These are phyloP conservation scores for Diphasiastrum complanatum DNA, from an alignment of 83 land plant genomes.

Conservation along the genomic window DNA sequence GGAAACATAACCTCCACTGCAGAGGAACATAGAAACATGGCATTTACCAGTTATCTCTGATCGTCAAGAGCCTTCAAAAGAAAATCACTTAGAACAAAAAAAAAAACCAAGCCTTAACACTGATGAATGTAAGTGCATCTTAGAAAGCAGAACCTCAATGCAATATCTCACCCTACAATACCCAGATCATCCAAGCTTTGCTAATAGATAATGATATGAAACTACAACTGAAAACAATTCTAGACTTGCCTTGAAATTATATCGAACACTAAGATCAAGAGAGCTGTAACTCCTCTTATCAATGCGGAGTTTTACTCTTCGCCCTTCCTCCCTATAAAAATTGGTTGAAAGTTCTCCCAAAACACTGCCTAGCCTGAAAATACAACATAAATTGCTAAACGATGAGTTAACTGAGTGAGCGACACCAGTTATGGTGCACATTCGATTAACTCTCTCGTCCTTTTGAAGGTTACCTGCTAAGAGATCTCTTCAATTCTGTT, in stretches of 20 bases:
- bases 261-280: slow-evolving; percentile 61
- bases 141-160: no score
- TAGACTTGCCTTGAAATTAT: slow-evolving; percentile 68
- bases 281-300: slow-evolving; percentile 64
- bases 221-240: not conserved
- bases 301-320: slow-evolving; percentile 63
- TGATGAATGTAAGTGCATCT: no score
- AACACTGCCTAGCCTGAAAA: slow-evolving; percentile 54
- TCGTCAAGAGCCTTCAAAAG: no score
- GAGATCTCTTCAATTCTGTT: slow-evolving; percentile 59
- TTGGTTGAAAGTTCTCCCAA: slow-evolving; percentile 64
- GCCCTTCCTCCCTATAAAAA: slow-evolving; percentile 83
- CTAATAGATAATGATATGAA: not conserved
- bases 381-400: slow-evolving; percentile 4
- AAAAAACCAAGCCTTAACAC: no score
- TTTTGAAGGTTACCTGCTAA: slow-evolving; percentile 69
- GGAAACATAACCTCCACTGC: no score
- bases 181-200: no score
- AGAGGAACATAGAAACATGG: no score
- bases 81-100: no score
- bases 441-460: no score
- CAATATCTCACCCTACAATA: no score
- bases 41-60: no score
- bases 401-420: not conserved
- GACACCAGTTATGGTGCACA: slow-evolving; percentile 1